Evolutionary conservation across 495 filamentous ascomycete genomes (phyloP).

Genomic region (Hyaloscypha variabilis): DNA sequence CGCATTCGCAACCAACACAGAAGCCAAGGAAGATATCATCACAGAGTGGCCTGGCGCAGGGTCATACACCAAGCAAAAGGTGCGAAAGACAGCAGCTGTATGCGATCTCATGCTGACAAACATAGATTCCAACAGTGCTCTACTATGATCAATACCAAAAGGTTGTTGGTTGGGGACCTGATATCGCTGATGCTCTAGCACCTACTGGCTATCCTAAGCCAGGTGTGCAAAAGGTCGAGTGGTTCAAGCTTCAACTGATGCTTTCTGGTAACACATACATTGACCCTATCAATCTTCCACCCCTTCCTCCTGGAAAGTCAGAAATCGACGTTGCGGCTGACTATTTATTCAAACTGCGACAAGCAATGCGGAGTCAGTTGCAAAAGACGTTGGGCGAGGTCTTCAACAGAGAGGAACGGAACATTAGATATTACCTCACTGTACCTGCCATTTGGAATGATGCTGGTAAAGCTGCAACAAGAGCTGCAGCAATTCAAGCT

Average conservation of each 20-base stretch:
- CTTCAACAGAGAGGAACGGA: constrained; percentile 74
- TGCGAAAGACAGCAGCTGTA: constrained; percentile 32
- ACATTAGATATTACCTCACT: constrained; percentile 73
- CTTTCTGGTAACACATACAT: constrained; percentile 79
- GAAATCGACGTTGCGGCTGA: constrained; percentile 78
- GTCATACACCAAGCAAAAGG: constrained; percentile 78
- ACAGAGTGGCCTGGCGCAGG: constrained; percentile 78
- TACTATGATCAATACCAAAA: constrained; percentile 81
- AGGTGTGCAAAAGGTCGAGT: constrained; percentile 77
- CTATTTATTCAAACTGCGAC: constrained; percentile 75
- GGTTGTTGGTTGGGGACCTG: constrained; percentile 76
- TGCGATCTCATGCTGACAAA: constrained; percentile 25
- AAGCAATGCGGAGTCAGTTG: constrained; percentile 71
- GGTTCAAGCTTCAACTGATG: constrained; percentile 82
- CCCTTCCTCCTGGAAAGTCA: constrained; percentile 74
- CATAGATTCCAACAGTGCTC: constrained; percentile 73
- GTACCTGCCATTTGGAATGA: constrained; percentile 81
- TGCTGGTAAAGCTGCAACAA: constrained; percentile 71
- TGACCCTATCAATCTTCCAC: constrained; percentile 76
- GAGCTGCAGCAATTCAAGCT: constrained; percentile 73
- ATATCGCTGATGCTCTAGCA: constrained; percentile 74
- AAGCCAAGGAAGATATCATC: constrained; percentile 79
- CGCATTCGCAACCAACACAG: constrained; percentile 74
- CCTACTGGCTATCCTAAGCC: constrained; percentile 76
- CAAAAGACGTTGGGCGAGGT: constrained; percentile 79